Conservation (phyloP, 768 basidiomycete species). For the Serendipita sp. region DNA sequence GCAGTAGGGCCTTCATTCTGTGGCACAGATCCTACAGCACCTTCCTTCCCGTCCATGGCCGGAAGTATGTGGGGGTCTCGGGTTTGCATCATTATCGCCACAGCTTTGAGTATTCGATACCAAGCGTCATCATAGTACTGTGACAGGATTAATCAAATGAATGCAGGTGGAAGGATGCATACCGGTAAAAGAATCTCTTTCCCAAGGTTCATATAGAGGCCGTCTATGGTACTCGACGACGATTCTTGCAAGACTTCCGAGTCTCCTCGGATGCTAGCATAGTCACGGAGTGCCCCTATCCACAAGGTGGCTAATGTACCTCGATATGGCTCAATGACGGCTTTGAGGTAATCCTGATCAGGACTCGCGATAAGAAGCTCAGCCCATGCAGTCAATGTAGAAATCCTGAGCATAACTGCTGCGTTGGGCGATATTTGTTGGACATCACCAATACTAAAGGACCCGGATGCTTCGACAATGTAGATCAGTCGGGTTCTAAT, state of each 20-base stretch:
- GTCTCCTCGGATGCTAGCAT: slow-evolving; percentile 78
- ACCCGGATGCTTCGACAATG: slow-evolving; percentile 50
- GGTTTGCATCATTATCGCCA: slow-evolving; percentile 61
- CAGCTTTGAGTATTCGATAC: slow-evolving; percentile 69
- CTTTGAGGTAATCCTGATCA: slow-evolving; percentile 56
- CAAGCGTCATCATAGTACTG: slow-evolving; percentile 84
- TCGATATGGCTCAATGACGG: slow-evolving; percentile 72
- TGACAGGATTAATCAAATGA: slow-evolving; percentile 1
- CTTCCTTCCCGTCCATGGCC: slow-evolving; percentile 68
- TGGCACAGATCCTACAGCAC: slow-evolving; percentile 11
- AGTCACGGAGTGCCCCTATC: slow-evolving; percentile 81
- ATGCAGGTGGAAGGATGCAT: slow-evolving; percentile 19
- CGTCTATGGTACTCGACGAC: slow-evolving; percentile 58
- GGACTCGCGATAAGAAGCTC: slow-evolving; percentile 69
- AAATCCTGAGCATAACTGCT: slow-evolving; percentile 84
- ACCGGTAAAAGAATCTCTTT: slow-evolving; percentile 86
- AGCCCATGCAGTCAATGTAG: slow-evolving; percentile 90
- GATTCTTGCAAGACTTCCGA: slow-evolving; percentile 72
- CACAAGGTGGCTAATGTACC: slow-evolving; percentile 64
- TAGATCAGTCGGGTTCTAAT: slow-evolving; percentile 9
- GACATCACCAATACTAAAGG: slow-evolving; percentile 72
- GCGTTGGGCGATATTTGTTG: slow-evolving; percentile 85
- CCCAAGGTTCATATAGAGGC: slow-evolving; percentile 74
- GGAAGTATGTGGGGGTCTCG: slow-evolving; percentile 52
- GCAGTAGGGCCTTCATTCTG: slow-evolving; percentile 48